Conservation (phyloP, 2,329 filamentous ascomycete species). For the Scorias spongiosa region DNA sequence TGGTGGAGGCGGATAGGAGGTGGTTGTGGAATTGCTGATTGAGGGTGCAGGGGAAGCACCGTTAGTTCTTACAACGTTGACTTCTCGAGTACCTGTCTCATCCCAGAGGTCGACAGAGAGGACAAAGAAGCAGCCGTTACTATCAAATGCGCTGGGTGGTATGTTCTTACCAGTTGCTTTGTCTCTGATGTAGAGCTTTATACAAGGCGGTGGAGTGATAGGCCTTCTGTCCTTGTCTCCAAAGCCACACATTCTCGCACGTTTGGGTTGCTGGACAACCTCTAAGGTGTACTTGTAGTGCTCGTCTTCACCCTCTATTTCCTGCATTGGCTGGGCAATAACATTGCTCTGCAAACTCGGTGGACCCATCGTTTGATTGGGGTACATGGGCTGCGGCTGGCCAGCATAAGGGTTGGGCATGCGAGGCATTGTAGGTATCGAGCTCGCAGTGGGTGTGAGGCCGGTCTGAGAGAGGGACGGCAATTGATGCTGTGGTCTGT, state of each 20-base stretch:
- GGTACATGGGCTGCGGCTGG: background rate
- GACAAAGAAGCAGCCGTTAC: constrained; percentile 53
- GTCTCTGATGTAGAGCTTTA: constrained; percentile 68
- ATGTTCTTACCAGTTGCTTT: constrained; percentile 61
- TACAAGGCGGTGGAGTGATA: constrained; percentile 88
- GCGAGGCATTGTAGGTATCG: background rate
- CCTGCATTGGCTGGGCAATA: constrained; percentile 2
- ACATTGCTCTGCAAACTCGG: constrained; percentile 2
- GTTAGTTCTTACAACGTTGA: constrained; percentile 53
- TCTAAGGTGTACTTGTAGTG: constrained; percentile 14
- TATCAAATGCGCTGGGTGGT: constrained; percentile 47
- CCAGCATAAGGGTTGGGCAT: background rate
- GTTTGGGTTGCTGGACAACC: constrained; percentile 78
- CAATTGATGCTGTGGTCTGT: background rate
- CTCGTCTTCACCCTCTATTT: constrained; percentile 3
- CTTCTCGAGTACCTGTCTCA: constrained; percentile 43
- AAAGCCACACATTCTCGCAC: constrained; percentile 97
- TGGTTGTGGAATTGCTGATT: constrained; percentile 66
- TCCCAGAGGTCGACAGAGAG: constrained; percentile 57
- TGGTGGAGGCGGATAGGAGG: constrained; percentile 51
- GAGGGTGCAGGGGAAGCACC: constrained; percentile 48
- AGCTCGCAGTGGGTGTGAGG: background rate
- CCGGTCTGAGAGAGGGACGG: background rate
- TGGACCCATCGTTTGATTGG: background rate
- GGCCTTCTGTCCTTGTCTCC: constrained; percentile 96